A percentile compares a stretch with the other conserved stretches of the same genome.
Conservation (phyloP, 495 filamentous ascomycete genomes). For the Penicillium taxi region DNA sequence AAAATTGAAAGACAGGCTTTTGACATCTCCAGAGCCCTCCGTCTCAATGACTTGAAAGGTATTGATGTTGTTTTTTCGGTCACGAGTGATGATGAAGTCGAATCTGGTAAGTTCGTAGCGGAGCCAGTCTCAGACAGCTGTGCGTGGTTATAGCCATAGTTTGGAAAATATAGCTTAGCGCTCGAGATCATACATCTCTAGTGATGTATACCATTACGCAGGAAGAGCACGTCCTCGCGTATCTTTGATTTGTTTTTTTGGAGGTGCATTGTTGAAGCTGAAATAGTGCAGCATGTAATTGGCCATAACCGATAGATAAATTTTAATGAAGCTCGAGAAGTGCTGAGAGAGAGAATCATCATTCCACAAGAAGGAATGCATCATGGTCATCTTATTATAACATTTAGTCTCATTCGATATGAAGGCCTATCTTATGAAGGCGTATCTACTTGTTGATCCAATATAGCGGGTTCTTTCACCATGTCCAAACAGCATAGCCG, state of each 20-base stretch:
- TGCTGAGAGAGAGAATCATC: too few relatives aligned
- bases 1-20: conserved; percentile 18
- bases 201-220: conserved; percentile 41
- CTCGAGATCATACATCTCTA: conserved; percentile 45
- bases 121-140: conserved; percentile 42
- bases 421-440: too few relatives aligned
- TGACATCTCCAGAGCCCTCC: conserved; percentile 32
- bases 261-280: conserved; percentile 18
- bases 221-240: conserved; percentile 33
- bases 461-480: too few relatives aligned
- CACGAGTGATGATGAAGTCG: conserved; percentile 38
- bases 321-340: too few relatives aligned
- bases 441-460: too few relatives aligned
- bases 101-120: conserved; percentile 42
- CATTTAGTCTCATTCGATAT: too few relatives aligned
- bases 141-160: conserved; percentile 45
- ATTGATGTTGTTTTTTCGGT: conserved; percentile 40
- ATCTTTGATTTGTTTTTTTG: conserved; percentile 12
- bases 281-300: conserved; percentile 27
- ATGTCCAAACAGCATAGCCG: too few relatives aligned
- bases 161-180: conserved; percentile 44
- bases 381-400: too few relatives aligned
- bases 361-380: too few relatives aligned
- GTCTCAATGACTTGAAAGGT: conserved; percentile 47
- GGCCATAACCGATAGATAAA: too few relatives aligned